Evolutionary conservation across 495 filamentous ascomycete genomes (phyloP), one percentile per base, ranked within the genome.

Genomic region (Niebla homalea): DNA sequence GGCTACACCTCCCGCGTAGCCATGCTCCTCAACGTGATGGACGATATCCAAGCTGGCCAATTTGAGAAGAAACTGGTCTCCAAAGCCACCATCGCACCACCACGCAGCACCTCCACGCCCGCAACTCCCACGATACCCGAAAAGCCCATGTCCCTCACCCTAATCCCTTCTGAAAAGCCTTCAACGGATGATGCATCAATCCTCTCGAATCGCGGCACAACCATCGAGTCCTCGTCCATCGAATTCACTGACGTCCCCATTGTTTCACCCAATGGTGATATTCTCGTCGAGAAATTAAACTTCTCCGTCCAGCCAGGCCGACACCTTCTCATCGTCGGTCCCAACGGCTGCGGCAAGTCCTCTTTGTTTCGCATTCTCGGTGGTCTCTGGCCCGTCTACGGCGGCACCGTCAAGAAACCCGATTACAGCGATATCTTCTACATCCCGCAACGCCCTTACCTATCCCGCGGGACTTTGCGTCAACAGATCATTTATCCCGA

Each of bases 401-500:
- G 92, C 50, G 92, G 92, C 36, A 84, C 74, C 1, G 92, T 98
- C 21, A 77, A 81, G 57, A 96, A 95, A 62, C 92, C 93, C 5
- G 79, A 83, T 0, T 86, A 87, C 55, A 77, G 81, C 40, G 83
- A 90, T 57, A 96, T 98, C 60, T 98, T 97, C 71, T 98, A 98
- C 68, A 94, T 98, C 59, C 92, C 92, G 0, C 92, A 98, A 61
- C 81, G 92, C 1, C 92, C 92, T 0, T 98, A 98, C 60, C 75
- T 98, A 2, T 89, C 84, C 25, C 78, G 85, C 23, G 92, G 92
- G 16, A 85, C 81, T 1, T 77, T 98, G 20, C 80, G 92, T 36
- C 89, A 97, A 64, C 92, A 98, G 61, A 86, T 98, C 55, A 96
- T 89, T 51, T 98, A 97, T 65, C 92, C 92, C 0, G 90, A 98